These are phyloP conservation scores for Solanum paucissectum DNA, from an alignment of 257 asterid species.

Conservation along the genomic window DNA sequence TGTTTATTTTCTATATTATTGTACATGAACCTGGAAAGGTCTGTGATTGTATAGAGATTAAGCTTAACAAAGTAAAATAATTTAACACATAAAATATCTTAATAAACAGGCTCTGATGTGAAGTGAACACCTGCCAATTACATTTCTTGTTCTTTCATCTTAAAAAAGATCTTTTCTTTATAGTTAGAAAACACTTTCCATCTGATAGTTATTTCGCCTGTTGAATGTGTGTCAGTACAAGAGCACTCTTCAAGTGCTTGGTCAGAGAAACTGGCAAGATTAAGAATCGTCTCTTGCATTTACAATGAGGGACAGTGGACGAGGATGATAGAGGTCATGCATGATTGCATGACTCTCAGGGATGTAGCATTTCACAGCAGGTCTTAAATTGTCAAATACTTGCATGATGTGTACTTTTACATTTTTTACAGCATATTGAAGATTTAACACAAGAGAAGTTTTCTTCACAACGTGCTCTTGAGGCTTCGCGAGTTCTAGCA, in stretches of 20 bases:
- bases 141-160: not conserved
- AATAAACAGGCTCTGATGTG: not conserved
- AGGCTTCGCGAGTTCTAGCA: conserved; percentile 70
- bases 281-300: not conserved
- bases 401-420: not conserved
- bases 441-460: conserved; percentile 95
- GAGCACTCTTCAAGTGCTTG: not conserved
- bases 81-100: not conserved
- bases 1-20: not conserved
- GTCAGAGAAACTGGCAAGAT: not conserved
- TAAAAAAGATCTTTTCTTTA: not conserved
- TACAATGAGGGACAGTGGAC: not conserved
- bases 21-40: not conserved
- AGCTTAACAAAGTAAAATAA: not conserved
- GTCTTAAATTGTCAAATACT: not conserved
- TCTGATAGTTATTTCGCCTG: not conserved
- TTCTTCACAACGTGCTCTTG: conserved; percentile 91
- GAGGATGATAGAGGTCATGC: not conserved
- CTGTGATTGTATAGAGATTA: not conserved
- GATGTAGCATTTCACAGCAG: not conserved
- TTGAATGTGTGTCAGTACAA: not conserved
- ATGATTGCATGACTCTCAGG: not conserved
- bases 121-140: not conserved
- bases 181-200: not conserved
- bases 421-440: conserved; percentile 71